Evolutionary conservation across 2,329 filamentous ascomycete species (phyloP).

Genomic region (Trichoderma gracile): DNA sequence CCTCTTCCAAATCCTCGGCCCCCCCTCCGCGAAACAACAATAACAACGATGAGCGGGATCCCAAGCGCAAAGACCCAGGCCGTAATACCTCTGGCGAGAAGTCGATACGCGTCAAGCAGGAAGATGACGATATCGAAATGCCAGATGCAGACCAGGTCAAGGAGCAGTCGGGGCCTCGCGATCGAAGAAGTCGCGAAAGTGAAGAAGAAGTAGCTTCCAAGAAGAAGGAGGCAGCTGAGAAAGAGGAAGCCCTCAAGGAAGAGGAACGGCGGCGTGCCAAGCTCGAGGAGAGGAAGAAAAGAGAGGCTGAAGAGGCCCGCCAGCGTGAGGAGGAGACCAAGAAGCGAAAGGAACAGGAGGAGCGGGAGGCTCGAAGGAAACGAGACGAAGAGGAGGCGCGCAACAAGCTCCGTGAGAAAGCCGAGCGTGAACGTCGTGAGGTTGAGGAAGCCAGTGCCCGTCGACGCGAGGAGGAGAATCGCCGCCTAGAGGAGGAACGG

Average conservation of each 20-base stretch:
- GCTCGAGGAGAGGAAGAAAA: constrained; percentile 43
- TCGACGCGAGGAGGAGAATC: constrained; percentile 41
- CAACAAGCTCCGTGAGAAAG: constrained; percentile 37
- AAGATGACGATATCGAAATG: constrained; percentile 60
- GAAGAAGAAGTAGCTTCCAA: constrained; percentile 36
- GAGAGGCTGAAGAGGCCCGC: constrained; percentile 36
- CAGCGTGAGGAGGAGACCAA: constrained; percentile 38
- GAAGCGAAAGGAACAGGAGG: constrained; percentile 40
- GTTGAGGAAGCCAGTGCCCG: constrained; percentile 40
- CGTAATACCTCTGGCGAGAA: constrained; percentile 49
- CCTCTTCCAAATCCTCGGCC: constrained; percentile 37
- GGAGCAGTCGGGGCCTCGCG: constrained; percentile 34
- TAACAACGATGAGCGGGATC: constrained; percentile 39
- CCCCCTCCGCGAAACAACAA: constrained; percentile 43
- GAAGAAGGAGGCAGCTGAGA: constrained; percentile 39
- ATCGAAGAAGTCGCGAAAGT: constrained; percentile 42
- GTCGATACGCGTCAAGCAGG: constrained; percentile 57
- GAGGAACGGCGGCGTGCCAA: constrained; percentile 37
- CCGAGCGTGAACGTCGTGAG: constrained; percentile 41
- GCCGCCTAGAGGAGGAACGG: constrained; percentile 44
- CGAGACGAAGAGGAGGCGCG: constrained; percentile 43
- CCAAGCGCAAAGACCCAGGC: constrained; percentile 45
- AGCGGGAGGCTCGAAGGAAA: constrained; percentile 41
- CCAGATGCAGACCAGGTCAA: constrained; percentile 45
- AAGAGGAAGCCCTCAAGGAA: constrained; percentile 39